These are phyloP conservation scores for Aspergillus asperescens DNA, from an alignment of 495 filamentous ascomycete genomes.

Conservation along the genomic window DNA sequence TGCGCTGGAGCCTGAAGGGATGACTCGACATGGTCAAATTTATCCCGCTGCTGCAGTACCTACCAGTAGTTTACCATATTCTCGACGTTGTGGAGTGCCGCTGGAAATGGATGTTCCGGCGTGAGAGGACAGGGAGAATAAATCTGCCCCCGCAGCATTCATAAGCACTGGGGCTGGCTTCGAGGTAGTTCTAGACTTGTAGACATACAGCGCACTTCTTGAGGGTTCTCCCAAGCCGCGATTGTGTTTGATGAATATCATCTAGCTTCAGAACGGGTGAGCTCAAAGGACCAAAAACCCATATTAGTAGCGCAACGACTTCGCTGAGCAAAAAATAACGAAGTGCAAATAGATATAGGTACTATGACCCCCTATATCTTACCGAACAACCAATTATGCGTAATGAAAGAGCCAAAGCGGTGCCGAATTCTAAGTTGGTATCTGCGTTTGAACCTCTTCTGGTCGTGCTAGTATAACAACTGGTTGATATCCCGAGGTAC, in stretches of 20 bases:
- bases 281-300: neutral
- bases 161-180: slow-evolving; percentile 37
- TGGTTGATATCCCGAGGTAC: neutral
- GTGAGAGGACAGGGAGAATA: slow-evolving; percentile 48
- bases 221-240: slow-evolving; percentile 37
- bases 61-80: slow-evolving; percentile 37
- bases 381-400: too few species aligned
- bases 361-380: too few species aligned
- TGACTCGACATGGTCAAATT: slow-evolving; percentile 33
- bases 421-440: neutral
- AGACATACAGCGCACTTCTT: slow-evolving; percentile 41
- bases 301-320: slow-evolving; percentile 20
- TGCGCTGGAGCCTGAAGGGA: slow-evolving; percentile 43
- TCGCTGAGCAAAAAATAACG: too few species aligned
- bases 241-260: slow-evolving; percentile 35
- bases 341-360: too few species aligned
- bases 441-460: neutral
- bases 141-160: slow-evolving; percentile 46
- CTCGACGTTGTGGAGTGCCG: slow-evolving; percentile 65
- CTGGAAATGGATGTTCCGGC: slow-evolving; percentile 72
- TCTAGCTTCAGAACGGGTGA: slow-evolving; percentile 25
- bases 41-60: slow-evolving; percentile 25
- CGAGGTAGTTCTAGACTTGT: slow-evolving; percentile 24
- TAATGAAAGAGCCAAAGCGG: neutral
- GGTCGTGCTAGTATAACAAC: neutral